Base-by-base conservation (phyloP, 192 early-diverging fungal genomes). In the Backusella australiensis region DNA sequence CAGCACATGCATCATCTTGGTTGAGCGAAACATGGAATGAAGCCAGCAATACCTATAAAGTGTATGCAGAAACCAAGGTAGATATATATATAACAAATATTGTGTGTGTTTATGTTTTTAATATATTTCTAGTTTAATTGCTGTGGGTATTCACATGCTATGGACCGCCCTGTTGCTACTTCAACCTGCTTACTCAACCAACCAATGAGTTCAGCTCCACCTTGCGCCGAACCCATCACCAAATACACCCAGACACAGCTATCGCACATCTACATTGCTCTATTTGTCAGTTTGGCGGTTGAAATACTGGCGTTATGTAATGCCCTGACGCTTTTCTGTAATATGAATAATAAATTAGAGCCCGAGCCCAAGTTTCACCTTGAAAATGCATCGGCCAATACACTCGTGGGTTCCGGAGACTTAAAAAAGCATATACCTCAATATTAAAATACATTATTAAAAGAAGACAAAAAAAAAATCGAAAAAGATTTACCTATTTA, bases 31-130 rank as follows among this genome's bases (percentile, higher is more conserved):
- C 41, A 38, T 75, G 74, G 74, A 44, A 38, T 32, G 74, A 75
- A 21, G 38, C 65, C n/a, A 66, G 36, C n/a, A 42, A 42, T 34
- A 65, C 38, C 2, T 75, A 75, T 67, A 66, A 42, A n/a, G 4
- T 75, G 21, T 75, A 44, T 67, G 73, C 73, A 17, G 63, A 75
- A 44, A 42, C 41, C 6, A 75, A 75, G 73, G 73, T 75, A 67
- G 8, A 34, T 52, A 23, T 71, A 44, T 42, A 12, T 26, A 42
- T 14, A 42, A 1, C 35, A 69, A 23, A 68, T 35, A 0, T 68
- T 68, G 34, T 68, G 39, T 69, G 35, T 39, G n/a, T 69, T 3
- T 69, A 34, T 36, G 21, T 72, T 1, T 35, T 23, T 34, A 35
- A 34, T 66, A 38, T n/a, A 38, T 74, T 34, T 15, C 12, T 66